These are phyloP conservation scores for Hypoxylon sp. DNA, from an alignment of 2,329 filamentous ascomycete species.

Conservation along the genomic window DNA sequence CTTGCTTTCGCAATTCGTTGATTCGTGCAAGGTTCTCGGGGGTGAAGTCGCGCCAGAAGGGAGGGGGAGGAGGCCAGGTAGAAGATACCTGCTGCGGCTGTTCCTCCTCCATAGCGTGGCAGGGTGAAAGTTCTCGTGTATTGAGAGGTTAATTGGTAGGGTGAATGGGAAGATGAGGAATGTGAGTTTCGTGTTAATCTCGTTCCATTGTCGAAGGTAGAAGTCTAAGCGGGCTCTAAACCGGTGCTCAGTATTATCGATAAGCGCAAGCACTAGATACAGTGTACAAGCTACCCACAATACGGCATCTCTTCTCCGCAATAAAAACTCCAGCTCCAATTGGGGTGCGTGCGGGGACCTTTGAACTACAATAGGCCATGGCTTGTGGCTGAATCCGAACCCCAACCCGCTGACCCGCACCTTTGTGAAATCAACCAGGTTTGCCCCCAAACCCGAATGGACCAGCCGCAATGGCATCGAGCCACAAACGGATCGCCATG, in stretches of 20 bases:
- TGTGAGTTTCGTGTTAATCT: not conserved
- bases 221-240: not conserved
- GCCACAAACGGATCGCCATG: conserved; percentile 31
- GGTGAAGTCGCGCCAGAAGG: conserved; percentile 92
- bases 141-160: not conserved
- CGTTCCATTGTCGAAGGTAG: not conserved
- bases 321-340: conserved; percentile 30
- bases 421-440: conserved; percentile 22
- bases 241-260: conserved; percentile 2
- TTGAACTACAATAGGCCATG: conserved; percentile 11
- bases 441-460: not conserved
- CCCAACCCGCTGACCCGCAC: conserved; percentile 26
- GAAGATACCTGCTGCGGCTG: conserved; percentile 63
- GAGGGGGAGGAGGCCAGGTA: conserved; percentile 86
- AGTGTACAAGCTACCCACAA: not conserved
- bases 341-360: conserved; percentile 31
- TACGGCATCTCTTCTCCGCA: conserved; percentile 15
- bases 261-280: conserved; percentile 8
- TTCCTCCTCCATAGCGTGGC: conserved; percentile 49
- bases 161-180: not conserved
- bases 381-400: no score
- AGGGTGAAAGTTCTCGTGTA: not conserved
- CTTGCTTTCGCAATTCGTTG: conserved; percentile 57
- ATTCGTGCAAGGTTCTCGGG: conserved; percentile 75
- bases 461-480: conserved; percentile 11